Evolutionary conservation across 257 asterid species (phyloP).

Genomic region (Galeopsis tetrahit): DNA sequence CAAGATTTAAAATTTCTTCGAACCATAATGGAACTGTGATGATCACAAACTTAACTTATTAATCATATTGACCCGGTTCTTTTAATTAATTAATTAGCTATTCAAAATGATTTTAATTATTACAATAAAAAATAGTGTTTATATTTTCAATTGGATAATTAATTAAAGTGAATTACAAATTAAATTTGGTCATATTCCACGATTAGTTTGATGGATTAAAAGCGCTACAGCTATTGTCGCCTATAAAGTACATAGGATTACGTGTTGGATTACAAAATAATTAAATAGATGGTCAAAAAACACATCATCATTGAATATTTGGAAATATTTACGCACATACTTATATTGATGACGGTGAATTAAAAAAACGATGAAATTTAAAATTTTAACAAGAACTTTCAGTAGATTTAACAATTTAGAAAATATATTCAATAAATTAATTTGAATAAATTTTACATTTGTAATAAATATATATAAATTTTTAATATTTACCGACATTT

Average conservation of each 20-base stretch:
- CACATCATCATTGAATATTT: not conserved
- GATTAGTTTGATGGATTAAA: not conserved
- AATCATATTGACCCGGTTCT: not conserved
- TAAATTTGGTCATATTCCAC: not conserved
- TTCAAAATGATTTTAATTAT: no score
- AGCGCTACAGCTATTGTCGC: not conserved
- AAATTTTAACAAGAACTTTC: no score
- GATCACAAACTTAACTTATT: no score
- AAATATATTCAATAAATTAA: no score
- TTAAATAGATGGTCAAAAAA: not conserved
- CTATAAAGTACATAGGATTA: not conserved
- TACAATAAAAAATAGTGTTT: not conserved
- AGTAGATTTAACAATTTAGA: no score
- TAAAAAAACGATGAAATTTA: no score
- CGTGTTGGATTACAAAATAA: conserved; percentile 1
- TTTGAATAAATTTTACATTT: no score
- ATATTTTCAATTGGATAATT: not conserved
- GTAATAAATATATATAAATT: no score
- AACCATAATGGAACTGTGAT: no score
- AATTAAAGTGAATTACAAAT: not conserved
- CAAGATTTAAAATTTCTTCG: not conserved
- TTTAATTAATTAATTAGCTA: no score
- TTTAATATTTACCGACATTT: no score
- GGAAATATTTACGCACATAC: not conserved
- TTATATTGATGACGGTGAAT: no score